Evolutionary conservation across 345 rosid genomes (phyloP).

Genomic region (Ceriops decandra): DNA sequence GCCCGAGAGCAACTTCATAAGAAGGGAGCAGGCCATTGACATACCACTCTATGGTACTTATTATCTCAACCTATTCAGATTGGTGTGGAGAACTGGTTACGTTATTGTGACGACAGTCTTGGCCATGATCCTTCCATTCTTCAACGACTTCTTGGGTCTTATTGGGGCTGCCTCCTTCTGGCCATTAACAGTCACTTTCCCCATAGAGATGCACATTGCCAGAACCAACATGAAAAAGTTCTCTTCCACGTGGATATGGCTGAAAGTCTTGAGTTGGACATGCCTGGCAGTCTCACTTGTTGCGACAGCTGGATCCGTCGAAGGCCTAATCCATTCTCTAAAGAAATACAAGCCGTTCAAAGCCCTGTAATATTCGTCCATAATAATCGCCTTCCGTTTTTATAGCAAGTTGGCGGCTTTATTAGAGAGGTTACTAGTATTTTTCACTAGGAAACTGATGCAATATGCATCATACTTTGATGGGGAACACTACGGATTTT

Average conservation of each 20-base stretch:
- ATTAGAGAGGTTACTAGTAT: no score
- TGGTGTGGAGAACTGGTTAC: constrained; percentile 71
- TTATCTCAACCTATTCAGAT: constrained; percentile 51
- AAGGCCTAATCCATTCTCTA: constrained; percentile 54
- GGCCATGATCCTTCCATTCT: constrained; percentile 90
- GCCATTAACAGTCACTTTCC: constrained; percentile 87
- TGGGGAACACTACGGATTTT: no score
- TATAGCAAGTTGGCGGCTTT: no score
- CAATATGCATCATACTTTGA: no score
- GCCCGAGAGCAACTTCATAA: constrained; percentile 65
- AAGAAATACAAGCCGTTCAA: constrained; percentile 68
- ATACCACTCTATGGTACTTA: constrained; percentile 44
- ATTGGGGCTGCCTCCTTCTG: constrained; percentile 76
- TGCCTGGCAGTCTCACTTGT: constrained; percentile 61
- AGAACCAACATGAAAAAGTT: constrained; percentile 43
- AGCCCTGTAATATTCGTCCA: neutral
- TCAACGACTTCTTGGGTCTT: constrained; percentile 76
- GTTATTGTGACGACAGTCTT: constrained; percentile 55
- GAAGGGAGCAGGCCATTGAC: constrained; percentile 32
- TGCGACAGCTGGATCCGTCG: constrained; percentile 69
- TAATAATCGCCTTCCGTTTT: no score
- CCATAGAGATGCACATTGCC: constrained; percentile 78
- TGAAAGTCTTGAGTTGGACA: constrained; percentile 48
- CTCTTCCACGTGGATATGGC: constrained; percentile 61
- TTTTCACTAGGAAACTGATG: no score